phyloP scores from a whole-genome alignment of 371 early-diverging fungal genomes.

The Catenaria anguillulae region DNA sequence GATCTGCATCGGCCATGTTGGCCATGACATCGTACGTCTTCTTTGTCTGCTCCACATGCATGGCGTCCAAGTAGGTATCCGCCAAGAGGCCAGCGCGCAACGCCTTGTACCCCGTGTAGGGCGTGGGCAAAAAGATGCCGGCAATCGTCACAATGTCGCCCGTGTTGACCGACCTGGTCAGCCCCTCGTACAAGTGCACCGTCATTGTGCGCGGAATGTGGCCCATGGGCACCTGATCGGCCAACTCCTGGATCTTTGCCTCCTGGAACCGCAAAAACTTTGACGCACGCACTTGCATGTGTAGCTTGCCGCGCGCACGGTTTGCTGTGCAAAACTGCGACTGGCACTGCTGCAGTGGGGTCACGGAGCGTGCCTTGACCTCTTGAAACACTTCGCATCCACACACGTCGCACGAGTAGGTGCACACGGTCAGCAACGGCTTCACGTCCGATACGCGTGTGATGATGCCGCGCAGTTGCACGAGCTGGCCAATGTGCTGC shows the following conservation, averaged over 20 bases:
- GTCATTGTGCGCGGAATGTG: conserved; percentile 95
- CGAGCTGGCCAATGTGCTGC: conserved; percentile 68
- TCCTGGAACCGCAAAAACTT: conserved; percentile 93
- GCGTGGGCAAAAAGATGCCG: conserved; percentile 89
- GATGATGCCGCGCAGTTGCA: conserved; percentile 88
- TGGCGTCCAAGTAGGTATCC: conserved; percentile 88
- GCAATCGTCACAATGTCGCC: conserved; percentile 82
- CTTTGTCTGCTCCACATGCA: conserved; percentile 69
- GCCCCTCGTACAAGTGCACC: conserved; percentile 70
- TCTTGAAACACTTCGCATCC: conserved; percentile 97
- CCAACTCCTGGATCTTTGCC: conserved; percentile 86
- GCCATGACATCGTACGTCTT: conserved; percentile 69
- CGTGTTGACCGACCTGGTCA: conserved; percentile 70
- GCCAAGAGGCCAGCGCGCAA: conserved; percentile 88
- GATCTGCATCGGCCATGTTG: conserved; percentile 32
- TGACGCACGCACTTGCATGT: conserved; percentile 86
- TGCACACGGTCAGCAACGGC: conserved; percentile 80
- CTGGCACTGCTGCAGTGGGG: conserved; percentile 78
- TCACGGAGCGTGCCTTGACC: conserved; percentile 64
- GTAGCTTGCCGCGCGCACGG: conserved; percentile 69
- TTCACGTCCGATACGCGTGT: conserved; percentile 94
- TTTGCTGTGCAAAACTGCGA: conserved; percentile 74
- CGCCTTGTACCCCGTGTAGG: conserved; percentile 86
- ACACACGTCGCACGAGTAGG: conserved; percentile 94
- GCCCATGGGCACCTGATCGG: conserved; percentile 97